These are phyloP conservation scores for Grifola frondosa DNA, from an alignment of 1,284 basidiomycete species.

Conservation along the genomic window DNA sequence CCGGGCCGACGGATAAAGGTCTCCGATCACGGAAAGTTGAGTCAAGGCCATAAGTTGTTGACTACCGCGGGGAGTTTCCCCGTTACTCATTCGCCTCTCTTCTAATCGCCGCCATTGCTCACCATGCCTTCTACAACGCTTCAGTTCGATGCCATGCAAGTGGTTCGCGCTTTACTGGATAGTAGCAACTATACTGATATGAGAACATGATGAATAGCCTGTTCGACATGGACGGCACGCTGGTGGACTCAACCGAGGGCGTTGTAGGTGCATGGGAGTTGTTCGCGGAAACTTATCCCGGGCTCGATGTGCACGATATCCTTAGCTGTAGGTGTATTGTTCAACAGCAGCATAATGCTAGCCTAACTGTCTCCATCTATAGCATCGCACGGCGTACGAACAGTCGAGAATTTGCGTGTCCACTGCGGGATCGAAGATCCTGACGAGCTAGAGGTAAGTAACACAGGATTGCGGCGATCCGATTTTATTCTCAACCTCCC, in stretches of 20 bases:
- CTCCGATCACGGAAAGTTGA: no score
- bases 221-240: constrained; percentile 80
- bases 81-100: no score
- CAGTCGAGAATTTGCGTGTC: constrained; percentile 72
- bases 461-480: background rate
- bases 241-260: constrained; percentile 72
- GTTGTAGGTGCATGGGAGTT: constrained; percentile 74
- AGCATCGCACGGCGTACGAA: constrained; percentile 82
- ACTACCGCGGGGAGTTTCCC: no score
- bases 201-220: constrained; percentile 48
- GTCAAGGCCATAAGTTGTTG: no score
- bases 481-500: background rate
- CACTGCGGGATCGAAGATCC: constrained; percentile 72
- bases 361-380: background rate
- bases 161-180: constrained; percentile 5
- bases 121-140: constrained; percentile 49
- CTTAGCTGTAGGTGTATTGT: constrained; percentile 50
- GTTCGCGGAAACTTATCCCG: constrained; percentile 63
- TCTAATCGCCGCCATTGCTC: background rate
- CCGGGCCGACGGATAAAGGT: no score
- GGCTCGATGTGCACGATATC: constrained; percentile 60
- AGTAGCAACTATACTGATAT: constrained; percentile 3
- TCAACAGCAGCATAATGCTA: constrained; percentile 4
- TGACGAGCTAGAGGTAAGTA: constrained; percentile 60
- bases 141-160: constrained; percentile 57